A percentile compares a stretch with the other conserved stretches of the same genome.
These are phyloP conservation scores for Bryoglossum gracile DNA, from an alignment of 495 filamentous ascomycete species.

Conservation along the genomic window DNA sequence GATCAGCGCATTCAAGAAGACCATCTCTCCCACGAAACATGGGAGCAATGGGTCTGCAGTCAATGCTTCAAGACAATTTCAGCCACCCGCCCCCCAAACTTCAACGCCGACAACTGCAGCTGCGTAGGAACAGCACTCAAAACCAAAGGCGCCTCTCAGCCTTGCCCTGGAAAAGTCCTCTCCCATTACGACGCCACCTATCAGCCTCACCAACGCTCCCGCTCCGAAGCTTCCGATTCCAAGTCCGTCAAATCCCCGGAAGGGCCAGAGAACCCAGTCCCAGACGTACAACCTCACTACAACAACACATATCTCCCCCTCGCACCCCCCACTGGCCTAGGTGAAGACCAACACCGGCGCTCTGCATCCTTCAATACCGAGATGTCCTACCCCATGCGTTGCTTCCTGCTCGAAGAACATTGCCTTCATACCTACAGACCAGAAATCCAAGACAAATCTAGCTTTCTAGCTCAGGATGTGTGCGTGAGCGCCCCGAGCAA, in stretches of 20 bases:
- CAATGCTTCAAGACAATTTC: conserved; percentile 17
- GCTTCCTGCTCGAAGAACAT: conserved; percentile 5
- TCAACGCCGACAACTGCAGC: conserved; percentile 27
- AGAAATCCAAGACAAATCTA: too few relatives aligned
- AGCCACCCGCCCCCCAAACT: conserved; percentile 22
- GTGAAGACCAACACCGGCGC: conserved; percentile 10
- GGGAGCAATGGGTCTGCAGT: conserved; percentile 10
- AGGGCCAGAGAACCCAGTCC: conserved; percentile 11
- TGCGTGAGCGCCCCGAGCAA: too few relatives aligned
- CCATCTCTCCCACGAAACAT: background rate
- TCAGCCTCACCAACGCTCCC: background rate
- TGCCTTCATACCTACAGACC: background rate
- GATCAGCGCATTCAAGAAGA: background rate
- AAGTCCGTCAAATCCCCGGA: conserved; percentile 10
- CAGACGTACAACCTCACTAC: conserved; percentile 4
- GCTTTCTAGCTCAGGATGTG: too few relatives aligned
- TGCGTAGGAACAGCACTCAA: conserved; percentile 19
- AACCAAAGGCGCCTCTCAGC: conserved; percentile 3
- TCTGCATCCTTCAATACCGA: conserved; percentile 10
- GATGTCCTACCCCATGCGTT: conserved; percentile 12
- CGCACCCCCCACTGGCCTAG: conserved; percentile 1
- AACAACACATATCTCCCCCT: conserved; percentile 4
- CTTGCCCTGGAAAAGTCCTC: too few relatives aligned
- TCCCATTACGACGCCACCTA: background rate
- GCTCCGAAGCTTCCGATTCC: conserved; percentile 16